A percentile compares a stretch with the other conserved stretches of the same genome.
Conservation (phyloP, 1,139 yeast genomes). For the Geotrichum cucujoidarum region DNA sequence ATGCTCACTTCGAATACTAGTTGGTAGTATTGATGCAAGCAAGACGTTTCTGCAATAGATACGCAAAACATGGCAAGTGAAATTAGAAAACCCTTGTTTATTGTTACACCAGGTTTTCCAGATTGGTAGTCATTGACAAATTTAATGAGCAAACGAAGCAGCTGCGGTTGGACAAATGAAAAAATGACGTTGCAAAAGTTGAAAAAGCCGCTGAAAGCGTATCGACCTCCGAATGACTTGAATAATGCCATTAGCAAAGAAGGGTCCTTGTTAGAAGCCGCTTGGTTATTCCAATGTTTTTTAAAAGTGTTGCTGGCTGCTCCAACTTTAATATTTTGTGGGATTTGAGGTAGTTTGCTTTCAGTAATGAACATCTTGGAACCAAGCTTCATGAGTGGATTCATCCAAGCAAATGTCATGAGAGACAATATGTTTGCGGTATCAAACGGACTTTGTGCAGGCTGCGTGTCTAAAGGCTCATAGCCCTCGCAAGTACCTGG, state of each 20-base stretch:
- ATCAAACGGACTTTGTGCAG: slow-evolving; percentile 59
- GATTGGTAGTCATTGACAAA: slow-evolving; percentile 72
- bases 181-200: slow-evolving; percentile 73
- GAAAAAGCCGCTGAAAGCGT: slow-evolving; percentile 68
- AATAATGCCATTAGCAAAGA: slow-evolving; percentile 62
- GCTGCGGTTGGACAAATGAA: slow-evolving; percentile 86
- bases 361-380: slow-evolving; percentile 68
- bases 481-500: slow-evolving; percentile 42
- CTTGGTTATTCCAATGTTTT: slow-evolving; percentile 54
- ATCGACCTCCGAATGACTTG: slow-evolving; percentile 65
- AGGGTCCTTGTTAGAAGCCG: slow-evolving; percentile 47
- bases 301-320: slow-evolving; percentile 39
- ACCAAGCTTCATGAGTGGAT: slow-evolving; percentile 82
- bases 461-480: no score
- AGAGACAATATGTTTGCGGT: slow-evolving; percentile 75
- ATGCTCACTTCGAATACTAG: slow-evolving; percentile 85
- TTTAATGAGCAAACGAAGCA: slow-evolving; percentile 65
- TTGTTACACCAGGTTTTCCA: slow-evolving; percentile 37
- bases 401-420: slow-evolving; percentile 88
- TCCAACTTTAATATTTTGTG: slow-evolving; percentile 45
- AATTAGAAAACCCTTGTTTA: slow-evolving; percentile 77
- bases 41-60: slow-evolving; percentile 76
- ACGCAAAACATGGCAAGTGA: slow-evolving; percentile 79
- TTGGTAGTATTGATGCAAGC: slow-evolving; percentile 89
- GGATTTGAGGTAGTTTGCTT: slow-evolving; percentile 76